Conservation (phyloP, 1,139 yeast species). For the Blastobotrys arbuscula region DNA sequence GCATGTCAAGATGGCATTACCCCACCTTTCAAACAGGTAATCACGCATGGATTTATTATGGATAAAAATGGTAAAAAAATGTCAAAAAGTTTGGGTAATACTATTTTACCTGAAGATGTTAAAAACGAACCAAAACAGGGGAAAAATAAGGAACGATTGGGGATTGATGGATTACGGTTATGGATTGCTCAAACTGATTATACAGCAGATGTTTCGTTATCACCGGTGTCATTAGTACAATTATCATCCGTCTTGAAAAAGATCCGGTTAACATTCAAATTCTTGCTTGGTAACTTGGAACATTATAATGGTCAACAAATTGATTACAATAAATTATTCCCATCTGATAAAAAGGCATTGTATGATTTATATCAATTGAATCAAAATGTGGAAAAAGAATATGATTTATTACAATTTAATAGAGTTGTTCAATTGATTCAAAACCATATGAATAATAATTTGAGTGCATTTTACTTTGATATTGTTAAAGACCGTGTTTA, state of each 20-base stretch:
- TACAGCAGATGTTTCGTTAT: constrained; percentile 70
- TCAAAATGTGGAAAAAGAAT: constrained; percentile 40
- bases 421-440: constrained; percentile 58
- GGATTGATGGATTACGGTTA: constrained; percentile 84
- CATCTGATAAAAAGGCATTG: constrained; percentile 62
- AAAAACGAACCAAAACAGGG: constrained; percentile 39
- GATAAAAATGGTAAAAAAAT: constrained; percentile 84
- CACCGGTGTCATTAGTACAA: constrained; percentile 65
- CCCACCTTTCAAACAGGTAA: constrained; percentile 68
- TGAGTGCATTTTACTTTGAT: constrained; percentile 84
- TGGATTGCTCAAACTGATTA: constrained; percentile 91
- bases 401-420: constrained; percentile 58
- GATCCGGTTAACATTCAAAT: constrained; percentile 74
- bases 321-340: constrained; percentile 40
- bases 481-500: constrained; percentile 80
- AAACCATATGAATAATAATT: constrained; percentile 64
- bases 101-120: constrained; percentile 60
- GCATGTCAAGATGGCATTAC: constrained; percentile 36
- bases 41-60: constrained; percentile 90
- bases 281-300: constrained; percentile 68
- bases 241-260: constrained; percentile 80
- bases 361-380: constrained; percentile 50
- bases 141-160: constrained; percentile 58
- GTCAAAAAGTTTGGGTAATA: constrained; percentile 92
- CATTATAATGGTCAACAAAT: constrained; percentile 32